Evolutionary conservation across 371 early-diverging fungal species (phyloP).

Genomic region (Saksenaea vasiformis): DNA sequence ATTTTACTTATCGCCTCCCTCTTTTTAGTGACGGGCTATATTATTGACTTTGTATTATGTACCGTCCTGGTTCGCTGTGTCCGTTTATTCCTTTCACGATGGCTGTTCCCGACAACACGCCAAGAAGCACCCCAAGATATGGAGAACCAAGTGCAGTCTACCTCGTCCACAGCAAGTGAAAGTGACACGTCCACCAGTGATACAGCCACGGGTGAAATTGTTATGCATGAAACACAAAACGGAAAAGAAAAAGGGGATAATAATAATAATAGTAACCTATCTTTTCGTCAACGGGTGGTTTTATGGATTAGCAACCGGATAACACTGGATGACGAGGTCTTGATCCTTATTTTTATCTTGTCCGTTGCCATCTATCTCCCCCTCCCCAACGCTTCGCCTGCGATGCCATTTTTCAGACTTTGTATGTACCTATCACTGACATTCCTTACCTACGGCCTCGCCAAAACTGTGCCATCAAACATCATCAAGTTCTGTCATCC

Average conservation of each 20-base stretch:
- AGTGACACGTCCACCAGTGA: too few relatives aligned
- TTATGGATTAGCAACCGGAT: neutral
- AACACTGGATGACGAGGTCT: neutral
- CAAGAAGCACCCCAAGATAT: neutral
- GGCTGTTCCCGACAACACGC: neutral
- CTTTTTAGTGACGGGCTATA: constrained; percentile 21
- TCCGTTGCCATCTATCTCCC: constrained; percentile 28
- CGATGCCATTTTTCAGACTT: constrained; percentile 24
- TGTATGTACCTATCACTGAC: constrained; percentile 27
- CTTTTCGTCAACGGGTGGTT: neutral
- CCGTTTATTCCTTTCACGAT: neutral
- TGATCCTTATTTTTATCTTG: constrained; percentile 17
- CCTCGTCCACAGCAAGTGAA: too few relatives aligned
- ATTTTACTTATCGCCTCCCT: too few relatives aligned
- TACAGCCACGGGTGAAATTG: too few relatives aligned
- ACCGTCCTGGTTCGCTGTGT: constrained; percentile 19
- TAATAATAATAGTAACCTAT: too few relatives aligned
- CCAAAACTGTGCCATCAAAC: constrained; percentile 15
- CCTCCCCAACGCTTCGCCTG: constrained; percentile 18
- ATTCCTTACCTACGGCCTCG: constrained; percentile 11
- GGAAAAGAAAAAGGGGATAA: neutral
- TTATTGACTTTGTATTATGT: constrained; percentile 11
- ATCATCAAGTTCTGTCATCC: constrained; percentile 24
- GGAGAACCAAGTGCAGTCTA: neutral
- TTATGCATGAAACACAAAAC: neutral